Evolutionary conservation across 1,284 basidiomycete genomes (phyloP).

Genomic region (Tilletia indica): DNA sequence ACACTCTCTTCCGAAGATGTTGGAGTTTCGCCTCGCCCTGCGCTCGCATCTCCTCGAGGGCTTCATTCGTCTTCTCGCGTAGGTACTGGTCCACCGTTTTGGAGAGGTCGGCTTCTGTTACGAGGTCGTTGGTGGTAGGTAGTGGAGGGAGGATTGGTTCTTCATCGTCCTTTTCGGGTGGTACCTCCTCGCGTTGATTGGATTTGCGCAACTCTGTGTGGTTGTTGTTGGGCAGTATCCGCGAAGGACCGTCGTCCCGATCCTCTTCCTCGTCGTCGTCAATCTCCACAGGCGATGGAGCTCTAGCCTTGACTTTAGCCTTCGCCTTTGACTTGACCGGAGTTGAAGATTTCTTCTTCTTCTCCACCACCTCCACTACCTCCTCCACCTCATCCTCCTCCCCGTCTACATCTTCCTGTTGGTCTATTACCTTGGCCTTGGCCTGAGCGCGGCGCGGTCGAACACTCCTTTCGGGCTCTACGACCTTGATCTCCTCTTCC

Average conservation of each 20-base stretch:
- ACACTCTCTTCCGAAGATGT: conserved; percentile 27
- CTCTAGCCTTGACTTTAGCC: no score
- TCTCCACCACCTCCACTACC: not conserved
- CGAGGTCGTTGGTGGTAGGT: not conserved
- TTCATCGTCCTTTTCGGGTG: no score
- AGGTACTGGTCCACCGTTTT: conserved; percentile 39
- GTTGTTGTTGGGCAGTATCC: conserved; percentile 11
- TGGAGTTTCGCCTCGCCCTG: conserved; percentile 26
- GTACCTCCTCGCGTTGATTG: not conserved
- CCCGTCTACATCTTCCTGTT: not conserved
- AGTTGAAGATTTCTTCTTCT: no score
- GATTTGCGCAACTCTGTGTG: not conserved
- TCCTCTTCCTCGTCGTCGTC: not conserved
- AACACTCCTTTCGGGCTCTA: no score
- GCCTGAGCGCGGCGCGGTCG: no score
- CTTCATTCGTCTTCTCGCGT: conserved; percentile 29
- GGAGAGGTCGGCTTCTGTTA: conserved; percentile 18
- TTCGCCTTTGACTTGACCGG: no score
- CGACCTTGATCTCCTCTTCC: not conserved
- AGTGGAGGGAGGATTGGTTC: no score
- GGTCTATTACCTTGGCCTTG: not conserved
- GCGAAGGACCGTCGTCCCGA: conserved; percentile 19
- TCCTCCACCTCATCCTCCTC: conserved; percentile 5
- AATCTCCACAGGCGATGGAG: no score
- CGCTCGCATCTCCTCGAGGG: conserved; percentile 31